phyloP scores from a whole-genome alignment of 805 yeast species.

The Crinitomyces ghanaensis region DNA sequence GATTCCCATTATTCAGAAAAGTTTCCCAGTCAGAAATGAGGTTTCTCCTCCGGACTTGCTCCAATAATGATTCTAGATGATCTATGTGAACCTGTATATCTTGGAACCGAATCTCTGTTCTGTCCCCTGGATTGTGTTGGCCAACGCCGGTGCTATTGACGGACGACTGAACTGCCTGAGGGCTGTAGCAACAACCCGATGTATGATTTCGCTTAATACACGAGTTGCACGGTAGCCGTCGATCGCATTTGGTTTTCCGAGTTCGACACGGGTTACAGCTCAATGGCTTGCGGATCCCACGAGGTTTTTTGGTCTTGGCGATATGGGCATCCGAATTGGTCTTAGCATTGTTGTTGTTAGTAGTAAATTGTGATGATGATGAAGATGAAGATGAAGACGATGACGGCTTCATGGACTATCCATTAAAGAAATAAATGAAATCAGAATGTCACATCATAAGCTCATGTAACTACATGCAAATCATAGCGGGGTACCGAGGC shows the following conservation, averaged over 20 bases:
- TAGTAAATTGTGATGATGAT: no score
- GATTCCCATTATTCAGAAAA: background rate
- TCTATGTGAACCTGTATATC: conserved; percentile 4
- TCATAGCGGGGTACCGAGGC: no score
- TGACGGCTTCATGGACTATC: no score
- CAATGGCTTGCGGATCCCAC: conserved; percentile 9
- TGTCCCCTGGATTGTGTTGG: background rate
- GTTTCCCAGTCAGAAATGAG: no score
- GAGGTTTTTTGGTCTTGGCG: conserved; percentile 8
- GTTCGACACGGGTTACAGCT: conserved; percentile 9
- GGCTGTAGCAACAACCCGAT: background rate
- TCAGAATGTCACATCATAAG: no score
- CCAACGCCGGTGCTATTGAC: background rate
- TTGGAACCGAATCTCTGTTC: conserved; percentile 1
- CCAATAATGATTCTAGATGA: conserved; percentile 2
- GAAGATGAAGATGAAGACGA: no score
- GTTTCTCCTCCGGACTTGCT: no score
- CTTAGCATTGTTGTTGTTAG: background rate
- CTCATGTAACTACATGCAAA: no score
- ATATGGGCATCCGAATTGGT: background rate
- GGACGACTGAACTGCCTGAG: no score
- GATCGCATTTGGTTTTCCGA: conserved; percentile 6
- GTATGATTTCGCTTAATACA: conserved; percentile 7
- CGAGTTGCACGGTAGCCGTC: conserved; percentile 4
- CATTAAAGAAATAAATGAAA: no score